Evolutionary conservation across 1,284 basidiomycete genomes (phyloP), one percentile per base, ranked within the genome.

Genomic region (Crucibulum parvulum): DNA sequence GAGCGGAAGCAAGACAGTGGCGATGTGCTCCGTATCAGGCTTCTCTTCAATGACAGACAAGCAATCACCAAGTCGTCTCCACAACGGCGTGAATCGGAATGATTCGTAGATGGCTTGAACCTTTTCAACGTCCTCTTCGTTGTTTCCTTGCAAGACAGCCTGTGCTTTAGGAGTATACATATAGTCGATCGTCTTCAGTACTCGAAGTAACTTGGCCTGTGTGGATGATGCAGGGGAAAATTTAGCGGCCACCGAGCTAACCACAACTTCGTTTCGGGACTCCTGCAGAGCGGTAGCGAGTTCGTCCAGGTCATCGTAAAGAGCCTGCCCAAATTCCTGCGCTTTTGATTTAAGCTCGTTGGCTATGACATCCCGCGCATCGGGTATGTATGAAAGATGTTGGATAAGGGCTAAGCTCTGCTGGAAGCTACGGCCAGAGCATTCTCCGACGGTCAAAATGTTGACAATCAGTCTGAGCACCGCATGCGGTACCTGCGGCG

Each of bases 181-280:
- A 75, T 95, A 96, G 73, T 98, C 96, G 69, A 98, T 93, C 8
- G 95, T 97, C 81, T 98, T 99, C 63, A 99, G 81, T 7, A 98
- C 90, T 31, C 96, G 86, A 4, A 99, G 82, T 2, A 99, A 84
- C 76, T 97, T 97, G 34, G 96, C 95, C 79, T 99, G 96, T 51
- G 90, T 88, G 0, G 96, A 96, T 2, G 95, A 95, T 0, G 95
- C 91, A 0, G 94, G 90, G 1, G 95, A 96, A 77, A 99, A 98
- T 69, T 92, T 94, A 51, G 90, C 87, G 10, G 96, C 87, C 10
- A 92, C 87, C 3, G 90, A 84, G 37, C 87, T 87, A 8, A 89
- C 83, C 38, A 88, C 77, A 37, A 85, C 78, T 56, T 89, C 88
- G 41, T 82, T 81, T 59, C 83, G 75, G 6, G 85, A 77, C 10